Base-by-base conservation (phyloP, 306 rosid species). In the Rubus idaeus region DNA sequence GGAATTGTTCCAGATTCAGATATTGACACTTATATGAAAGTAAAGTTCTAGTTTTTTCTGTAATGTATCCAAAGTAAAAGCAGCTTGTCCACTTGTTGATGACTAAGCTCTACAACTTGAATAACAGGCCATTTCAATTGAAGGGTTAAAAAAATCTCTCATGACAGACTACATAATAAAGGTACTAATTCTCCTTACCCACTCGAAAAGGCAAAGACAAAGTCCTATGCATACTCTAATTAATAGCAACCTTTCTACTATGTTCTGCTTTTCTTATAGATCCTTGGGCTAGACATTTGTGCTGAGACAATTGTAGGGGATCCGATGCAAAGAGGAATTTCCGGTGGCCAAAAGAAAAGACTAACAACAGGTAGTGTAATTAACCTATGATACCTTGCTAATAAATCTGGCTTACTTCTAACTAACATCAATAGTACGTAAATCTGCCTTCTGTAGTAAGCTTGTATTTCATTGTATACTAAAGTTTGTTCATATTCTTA, bases 321-420 rank as follows among this genome's bases (percentile, higher is more conserved):
- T 71, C 82, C 75, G 6, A 79, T 87, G 78, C 80, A 78, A 57
- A 82, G 88, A 75, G 94, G 94, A 47, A 77, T 89, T 62, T 89
- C 94, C 0, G 91, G 94, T 6, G 91, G 94, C 20, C 88, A 89
- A 78, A 89, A 84, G 82, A 85, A 84, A 70, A 73, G 94, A 79
- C 75, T 89, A 45, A 89, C 94, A 14, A 83, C 91, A 83, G 93
- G 93, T 86, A 47, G 8, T 47, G 47, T 62, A 55, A 56, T 70
- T 9, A 18, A 16, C 47, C 20, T 11, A 41, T 10, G 56, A 21
- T 21, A 65, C 30, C 70, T 13, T 65, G 16, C 30, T n/a, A 7
- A 5, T n/a, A 20, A n/a, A 45, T 45, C 6, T 23, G 16, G 6
- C 26, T 30, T 60, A 60, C 6, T 60, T 60, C 16, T 60, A 11